Evolutionary conservation across 2,329 filamentous ascomycete species (phyloP), one percentile per base, ranked within the genome.

Genomic region (Colletotrichum magnum): DNA sequence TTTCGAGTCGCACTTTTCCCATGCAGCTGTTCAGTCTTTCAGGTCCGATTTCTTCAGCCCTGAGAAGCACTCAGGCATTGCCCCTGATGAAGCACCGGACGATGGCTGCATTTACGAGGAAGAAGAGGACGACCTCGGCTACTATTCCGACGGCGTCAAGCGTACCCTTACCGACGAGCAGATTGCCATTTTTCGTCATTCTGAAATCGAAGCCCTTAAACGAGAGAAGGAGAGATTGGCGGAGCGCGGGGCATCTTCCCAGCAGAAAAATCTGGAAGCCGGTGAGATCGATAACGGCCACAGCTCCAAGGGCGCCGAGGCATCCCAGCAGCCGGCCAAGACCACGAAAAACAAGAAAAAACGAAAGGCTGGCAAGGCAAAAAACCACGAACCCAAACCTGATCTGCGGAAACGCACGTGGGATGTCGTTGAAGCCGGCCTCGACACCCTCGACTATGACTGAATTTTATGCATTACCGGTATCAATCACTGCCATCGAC

Each of bases 121-220:
- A 32, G 89, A 90, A 28, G 88, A 91, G 47, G 92, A 93, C 75
- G 89, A 83, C 1, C 84, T 98, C 16, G 95, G 94, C 18, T 95
- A 94, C 79, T 98, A 98, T 74, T 81, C 88, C 1, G 95, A 98
- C 76, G 95, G 95, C 3, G 89, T 90, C 70, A 96, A 96, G 78
- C 92, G 95, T 48, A 97, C 94, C 18, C 85, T 98, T 74, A 98
- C 95, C 10, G 93, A 98, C 76, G 93, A 94, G 74, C 93, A 98
- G 82, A 94, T 98, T 73, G 89, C 89, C 61, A 95, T 97, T 70
- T 98, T 98, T 78, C 88, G 95, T 70, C 94, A 97, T 77, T 95
- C 93, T 2, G 95, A 98, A 79, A 87, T 97, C 24, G 91, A 96
- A 76, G 81, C 88, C 13, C 83, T 97, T 47, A 39, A 64, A n/a